Evolutionary conservation across 257 asterid genomes (phyloP).

Genomic region (Capsicum chinense): DNA sequence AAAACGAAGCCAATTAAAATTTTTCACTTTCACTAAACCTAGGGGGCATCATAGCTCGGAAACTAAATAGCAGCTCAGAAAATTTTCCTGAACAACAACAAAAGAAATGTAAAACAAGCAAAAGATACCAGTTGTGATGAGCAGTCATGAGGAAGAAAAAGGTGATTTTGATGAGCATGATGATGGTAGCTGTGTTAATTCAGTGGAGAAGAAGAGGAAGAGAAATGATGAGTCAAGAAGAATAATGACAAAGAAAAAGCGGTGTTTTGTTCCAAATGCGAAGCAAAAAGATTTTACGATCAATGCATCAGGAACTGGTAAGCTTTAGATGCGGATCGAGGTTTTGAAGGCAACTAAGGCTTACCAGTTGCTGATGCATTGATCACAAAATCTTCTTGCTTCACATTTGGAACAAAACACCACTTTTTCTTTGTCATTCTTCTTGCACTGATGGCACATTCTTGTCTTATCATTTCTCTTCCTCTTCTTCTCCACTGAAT

Average conservation of each 20-base stretch:
- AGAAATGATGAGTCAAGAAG: slow-evolving; percentile 32
- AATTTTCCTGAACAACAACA: too few species aligned
- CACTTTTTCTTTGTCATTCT: slow-evolving; percentile 51
- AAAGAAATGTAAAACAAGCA: too few species aligned
- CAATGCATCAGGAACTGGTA: slow-evolving; percentile 49
- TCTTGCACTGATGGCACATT: slow-evolving; percentile 58
- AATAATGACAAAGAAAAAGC: slow-evolving; percentile 51
- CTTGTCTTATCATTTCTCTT: slow-evolving; percentile 24
- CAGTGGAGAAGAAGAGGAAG: not conserved
- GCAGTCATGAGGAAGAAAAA: not conserved
- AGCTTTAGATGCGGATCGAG: not conserved
- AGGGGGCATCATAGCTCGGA: too few species aligned
- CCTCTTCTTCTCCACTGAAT: slow-evolving; percentile 7
- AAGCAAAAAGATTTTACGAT: slow-evolving; percentile 48
- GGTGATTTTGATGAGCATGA: not conserved
- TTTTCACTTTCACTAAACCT: too few species aligned
- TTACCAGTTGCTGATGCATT: slow-evolving; percentile 48
- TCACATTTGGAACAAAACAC: slow-evolving; percentile 51
- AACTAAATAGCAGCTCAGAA: too few species aligned
- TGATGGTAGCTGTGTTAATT: not conserved
- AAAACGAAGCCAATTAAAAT: too few species aligned
- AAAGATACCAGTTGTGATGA: not conserved
- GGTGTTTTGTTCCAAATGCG: slow-evolving; percentile 50
- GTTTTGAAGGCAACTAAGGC: not conserved
- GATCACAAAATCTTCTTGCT: slow-evolving; percentile 49